These are phyloP conservation scores for Sclerotinia spermophila DNA, from an alignment of 2,329 filamentous ascomycete genomes.

Conservation along the genomic window DNA sequence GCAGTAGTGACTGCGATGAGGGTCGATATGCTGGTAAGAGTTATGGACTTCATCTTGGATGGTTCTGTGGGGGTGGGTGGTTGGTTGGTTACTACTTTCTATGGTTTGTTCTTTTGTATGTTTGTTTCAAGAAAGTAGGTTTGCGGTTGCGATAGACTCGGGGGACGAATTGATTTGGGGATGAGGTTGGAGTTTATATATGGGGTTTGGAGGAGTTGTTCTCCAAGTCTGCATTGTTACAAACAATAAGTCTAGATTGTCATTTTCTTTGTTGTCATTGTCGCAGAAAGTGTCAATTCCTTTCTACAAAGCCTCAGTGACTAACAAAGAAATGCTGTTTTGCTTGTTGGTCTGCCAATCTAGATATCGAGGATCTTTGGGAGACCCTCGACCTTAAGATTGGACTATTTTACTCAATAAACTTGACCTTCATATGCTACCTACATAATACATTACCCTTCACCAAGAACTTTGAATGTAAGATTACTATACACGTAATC, in stretches of 20 bases:
- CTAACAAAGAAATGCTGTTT: background rate
- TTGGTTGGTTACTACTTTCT: background rate
- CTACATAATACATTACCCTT: too few species aligned
- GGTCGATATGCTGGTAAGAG: background rate
- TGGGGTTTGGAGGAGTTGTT: background rate
- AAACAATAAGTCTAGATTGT: background rate
- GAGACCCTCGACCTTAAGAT: background rate
- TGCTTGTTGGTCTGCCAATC: background rate
- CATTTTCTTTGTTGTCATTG: background rate
- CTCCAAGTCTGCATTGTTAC: background rate
- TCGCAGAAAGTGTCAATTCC: background rate
- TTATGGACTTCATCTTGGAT: background rate
- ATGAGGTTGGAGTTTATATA: background rate
- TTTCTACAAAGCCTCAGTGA: background rate
- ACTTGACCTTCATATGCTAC: rapidly evolving
- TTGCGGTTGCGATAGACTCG: conserved; percentile 11
- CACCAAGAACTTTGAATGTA: background rate
- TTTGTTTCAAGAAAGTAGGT: background rate
- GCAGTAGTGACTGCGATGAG: background rate
- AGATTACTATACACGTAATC: background rate
- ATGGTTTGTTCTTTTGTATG: background rate
- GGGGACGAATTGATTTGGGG: background rate
- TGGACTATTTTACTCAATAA: background rate
- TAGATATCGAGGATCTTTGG: too few species aligned
- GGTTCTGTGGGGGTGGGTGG: background rate